Evolutionary conservation across 2,329 filamentous ascomycete genomes (phyloP).

Genomic region (Akanthomyces lecanii): DNA sequence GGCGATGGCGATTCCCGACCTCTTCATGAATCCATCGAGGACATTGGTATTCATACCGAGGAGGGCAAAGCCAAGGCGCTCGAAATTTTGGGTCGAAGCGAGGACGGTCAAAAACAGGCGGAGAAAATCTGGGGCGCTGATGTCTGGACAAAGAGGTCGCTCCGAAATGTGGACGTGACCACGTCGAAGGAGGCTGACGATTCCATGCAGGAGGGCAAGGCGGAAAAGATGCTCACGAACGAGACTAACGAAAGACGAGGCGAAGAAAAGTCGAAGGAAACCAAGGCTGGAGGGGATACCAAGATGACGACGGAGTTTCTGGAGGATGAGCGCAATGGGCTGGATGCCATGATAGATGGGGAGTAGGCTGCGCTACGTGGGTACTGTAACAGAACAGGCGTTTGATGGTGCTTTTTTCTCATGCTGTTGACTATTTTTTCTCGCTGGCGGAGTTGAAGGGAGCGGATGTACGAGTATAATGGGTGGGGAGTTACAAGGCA

Average conservation of each 20-base stretch:
- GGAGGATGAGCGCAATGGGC: conserved; percentile 43
- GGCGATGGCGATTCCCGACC: neutral
- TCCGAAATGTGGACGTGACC: neutral
- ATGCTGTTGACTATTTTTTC: neutral
- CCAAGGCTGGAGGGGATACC: conserved; percentile 25
- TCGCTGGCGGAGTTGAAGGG: neutral
- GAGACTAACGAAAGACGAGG: neutral
- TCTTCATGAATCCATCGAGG: conserved; percentile 44
- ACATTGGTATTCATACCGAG: conserved; percentile 42
- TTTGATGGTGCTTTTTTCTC: neutral
- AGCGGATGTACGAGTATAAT: conserved; percentile 10
- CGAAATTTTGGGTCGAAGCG: conserved; percentile 49
- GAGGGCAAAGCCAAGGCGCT: conserved; percentile 47
- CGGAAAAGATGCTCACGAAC: conserved; percentile 27
- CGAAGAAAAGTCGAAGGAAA: conserved; percentile 43
- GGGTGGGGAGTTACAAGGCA: neutral
- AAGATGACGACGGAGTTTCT: conserved; percentile 40
- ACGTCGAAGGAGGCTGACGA: neutral
- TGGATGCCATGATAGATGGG: conserved; percentile 42
- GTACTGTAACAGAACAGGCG: conserved; percentile 15
- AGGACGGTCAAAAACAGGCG: conserved; percentile 45
- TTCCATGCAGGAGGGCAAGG: conserved; percentile 38
- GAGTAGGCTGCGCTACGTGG: conserved; percentile 27
- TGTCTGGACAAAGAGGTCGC: conserved; percentile 39
- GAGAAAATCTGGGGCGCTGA: conserved; percentile 48